Conservation (phyloP, 176 grass and related monocot species). For the Dendrocalamus sinicus region DNA sequence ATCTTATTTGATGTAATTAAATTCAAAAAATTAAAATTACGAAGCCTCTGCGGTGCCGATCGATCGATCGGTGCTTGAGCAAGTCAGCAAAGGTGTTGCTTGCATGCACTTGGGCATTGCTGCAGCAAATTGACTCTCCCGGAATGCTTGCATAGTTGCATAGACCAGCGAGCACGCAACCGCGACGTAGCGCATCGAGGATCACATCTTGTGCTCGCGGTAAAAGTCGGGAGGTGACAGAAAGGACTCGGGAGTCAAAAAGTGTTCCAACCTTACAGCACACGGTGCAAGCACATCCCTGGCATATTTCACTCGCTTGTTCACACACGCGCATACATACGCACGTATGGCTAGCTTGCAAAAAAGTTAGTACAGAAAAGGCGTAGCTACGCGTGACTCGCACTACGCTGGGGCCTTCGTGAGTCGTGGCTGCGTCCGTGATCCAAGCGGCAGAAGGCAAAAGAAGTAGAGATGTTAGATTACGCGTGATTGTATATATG, state of each 20-base stretch:
- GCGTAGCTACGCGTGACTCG: too few species aligned
- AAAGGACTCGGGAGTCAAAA: background rate
- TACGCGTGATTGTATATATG: background rate
- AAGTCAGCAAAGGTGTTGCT: background rate
- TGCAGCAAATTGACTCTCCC: background rate
- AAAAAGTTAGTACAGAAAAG: background rate
- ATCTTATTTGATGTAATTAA: too few species aligned
- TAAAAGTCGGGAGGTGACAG: background rate
- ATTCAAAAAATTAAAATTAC: too few species aligned
- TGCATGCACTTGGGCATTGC: background rate
- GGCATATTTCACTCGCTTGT: background rate
- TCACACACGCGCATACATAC: background rate
- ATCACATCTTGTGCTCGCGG: background rate
- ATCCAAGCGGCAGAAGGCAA: background rate
- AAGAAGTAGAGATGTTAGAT: background rate
- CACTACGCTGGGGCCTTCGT: background rate
- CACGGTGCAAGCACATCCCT: background rate
- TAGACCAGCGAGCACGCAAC: background rate
- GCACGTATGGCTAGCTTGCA: background rate
- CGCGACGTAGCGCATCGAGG: background rate
- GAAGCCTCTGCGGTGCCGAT: too few species aligned
- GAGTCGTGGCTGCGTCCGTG: background rate
- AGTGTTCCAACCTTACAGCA: background rate
- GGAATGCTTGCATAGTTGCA: background rate
- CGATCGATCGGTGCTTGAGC: background rate